Conservation (phyloP, 176 grass and related monocot species). For the Rhynchospora tenuis region DNA sequence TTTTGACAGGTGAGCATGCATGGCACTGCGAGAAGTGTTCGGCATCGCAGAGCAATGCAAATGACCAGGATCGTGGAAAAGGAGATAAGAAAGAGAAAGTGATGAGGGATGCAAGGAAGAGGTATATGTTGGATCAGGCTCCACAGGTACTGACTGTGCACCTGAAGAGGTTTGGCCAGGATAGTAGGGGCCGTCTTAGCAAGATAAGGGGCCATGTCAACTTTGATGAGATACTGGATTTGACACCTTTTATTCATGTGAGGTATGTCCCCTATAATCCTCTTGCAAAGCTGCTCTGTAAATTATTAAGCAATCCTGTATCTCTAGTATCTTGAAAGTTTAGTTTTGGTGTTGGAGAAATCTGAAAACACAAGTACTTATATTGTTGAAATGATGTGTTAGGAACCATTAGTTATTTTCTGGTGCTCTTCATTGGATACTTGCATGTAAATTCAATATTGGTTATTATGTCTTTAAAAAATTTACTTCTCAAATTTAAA, state of each 20-base stretch:
- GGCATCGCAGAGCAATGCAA: conserved; percentile 29
- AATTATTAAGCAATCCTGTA: background rate
- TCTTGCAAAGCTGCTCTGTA: background rate
- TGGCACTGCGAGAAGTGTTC: conserved; percentile 45
- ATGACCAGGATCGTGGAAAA: conserved; percentile 30
- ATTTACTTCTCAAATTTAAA: background rate
- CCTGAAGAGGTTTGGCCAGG: conserved; percentile 93
- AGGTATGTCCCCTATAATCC: conserved; percentile 44
- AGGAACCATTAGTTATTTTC: background rate
- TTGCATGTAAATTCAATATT: background rate
- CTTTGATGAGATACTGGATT: conserved; percentile 78
- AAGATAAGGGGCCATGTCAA: conserved; percentile 84
- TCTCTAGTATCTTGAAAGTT: background rate
- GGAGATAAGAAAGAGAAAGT: conserved; percentile 44
- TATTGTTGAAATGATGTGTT: background rate
- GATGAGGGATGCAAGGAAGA: conserved; percentile 81
- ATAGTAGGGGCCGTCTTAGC: conserved; percentile 60
- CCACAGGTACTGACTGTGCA: conserved; percentile 77
- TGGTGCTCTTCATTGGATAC: background rate
- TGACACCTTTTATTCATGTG: conserved; percentile 60
- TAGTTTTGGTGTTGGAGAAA: background rate
- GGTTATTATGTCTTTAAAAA: background rate
- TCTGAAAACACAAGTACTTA: background rate
- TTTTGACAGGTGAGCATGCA: conserved; percentile 61
- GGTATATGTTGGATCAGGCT: conserved; percentile 65